Percentiles rank a stretch among this genome's conserved stretches.
Conservation (phyloP, 2,329 filamentous ascomycete genomes). For the Hansfordia pulvinata region DNA sequence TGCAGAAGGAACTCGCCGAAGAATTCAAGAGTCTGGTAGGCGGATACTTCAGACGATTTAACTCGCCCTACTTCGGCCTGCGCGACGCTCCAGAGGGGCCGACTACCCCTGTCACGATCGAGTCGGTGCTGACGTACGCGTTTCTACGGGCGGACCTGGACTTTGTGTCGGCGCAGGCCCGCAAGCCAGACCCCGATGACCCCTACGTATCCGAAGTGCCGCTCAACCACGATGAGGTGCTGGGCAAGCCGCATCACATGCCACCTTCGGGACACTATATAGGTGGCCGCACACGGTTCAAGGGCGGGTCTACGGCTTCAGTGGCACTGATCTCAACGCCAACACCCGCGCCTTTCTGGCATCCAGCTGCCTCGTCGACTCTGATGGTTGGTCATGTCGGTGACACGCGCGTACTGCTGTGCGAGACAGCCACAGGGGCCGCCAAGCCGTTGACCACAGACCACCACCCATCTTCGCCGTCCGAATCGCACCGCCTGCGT, state of each 20-base stretch:
- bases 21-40: constrained; percentile 78
- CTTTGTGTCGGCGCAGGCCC: constrained; percentile 80
- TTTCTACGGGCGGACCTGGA: constrained; percentile 91
- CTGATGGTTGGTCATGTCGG: constrained; percentile 83
- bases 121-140: constrained; percentile 76
- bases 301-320: constrained; percentile 86
- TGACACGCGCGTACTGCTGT: constrained; percentile 83
- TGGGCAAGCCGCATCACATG: constrained; percentile 44
- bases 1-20: constrained; percentile 59
- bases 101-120: constrained; percentile 47
- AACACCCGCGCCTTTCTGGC: constrained; percentile 87
- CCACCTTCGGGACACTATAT: constrained; percentile 48
- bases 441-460: constrained; percentile 76
- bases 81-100: no score
- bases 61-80: constrained; percentile 57
- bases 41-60: constrained; percentile 88
- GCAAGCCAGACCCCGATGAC: constrained; percentile 64
- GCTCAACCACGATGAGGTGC: constrained; percentile 72
- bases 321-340: constrained; percentile 85
- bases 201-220: constrained; percentile 59
- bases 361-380: constrained; percentile 73
- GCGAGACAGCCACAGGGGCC: constrained; percentile 69
- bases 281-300: constrained; percentile 67
- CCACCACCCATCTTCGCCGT: constrained; percentile 81
- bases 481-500: constrained; percentile 70